These are phyloP conservation scores for Strobilomyces dryophilus DNA, from an alignment of 768 basidiomycete genomes.

Conservation along the genomic window DNA sequence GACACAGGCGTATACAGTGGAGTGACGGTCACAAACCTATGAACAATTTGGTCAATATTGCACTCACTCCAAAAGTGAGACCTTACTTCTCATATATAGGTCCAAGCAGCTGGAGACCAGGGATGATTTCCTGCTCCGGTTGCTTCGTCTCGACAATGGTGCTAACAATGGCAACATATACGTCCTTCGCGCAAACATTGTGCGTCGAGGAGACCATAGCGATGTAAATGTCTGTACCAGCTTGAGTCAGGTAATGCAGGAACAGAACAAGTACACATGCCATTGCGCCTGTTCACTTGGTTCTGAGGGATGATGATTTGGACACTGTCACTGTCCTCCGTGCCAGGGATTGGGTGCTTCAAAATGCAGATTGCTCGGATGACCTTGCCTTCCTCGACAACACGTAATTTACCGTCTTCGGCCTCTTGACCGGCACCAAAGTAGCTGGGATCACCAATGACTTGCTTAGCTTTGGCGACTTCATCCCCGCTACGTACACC, in stretches of 20 bases:
- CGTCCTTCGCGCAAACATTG: slow-evolving; percentile 93
- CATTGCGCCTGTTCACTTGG: slow-evolving; percentile 90
- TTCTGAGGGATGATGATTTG: slow-evolving; percentile 99
- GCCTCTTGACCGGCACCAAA: slow-evolving; percentile 71
- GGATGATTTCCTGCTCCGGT: slow-evolving; percentile 89
- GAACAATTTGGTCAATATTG: slow-evolving; percentile 8
- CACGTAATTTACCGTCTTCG: slow-evolving; percentile 76
- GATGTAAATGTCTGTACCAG: slow-evolving; percentile 86
- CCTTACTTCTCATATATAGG: slow-evolving; percentile 89
- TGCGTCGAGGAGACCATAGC: slow-evolving; percentile 96
- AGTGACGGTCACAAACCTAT: slow-evolving; percentile 85
- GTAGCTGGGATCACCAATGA: slow-evolving; percentile 97
- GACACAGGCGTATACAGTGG: slow-evolving; percentile 88
- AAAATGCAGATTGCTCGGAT: slow-evolving; percentile 96
- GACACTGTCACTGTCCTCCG: slow-evolving; percentile 90
- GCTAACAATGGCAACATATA: slow-evolving; percentile 96
- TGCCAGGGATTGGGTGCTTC: slow-evolving; percentile 97
- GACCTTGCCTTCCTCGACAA: slow-evolving; percentile 91
- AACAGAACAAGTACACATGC: slow-evolving; percentile 40
- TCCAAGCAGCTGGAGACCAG: slow-evolving; percentile 88
- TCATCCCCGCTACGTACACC: slow-evolving; percentile 89
- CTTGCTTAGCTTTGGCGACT: slow-evolving; percentile 94
- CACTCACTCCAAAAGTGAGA: not conserved
- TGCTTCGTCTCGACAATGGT: slow-evolving; percentile 94
- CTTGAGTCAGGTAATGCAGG: slow-evolving; percentile 1